These are phyloP conservation scores for Zychaea mexicana DNA, from an alignment of 371 early-diverging fungal genomes.

Conservation along the genomic window DNA sequence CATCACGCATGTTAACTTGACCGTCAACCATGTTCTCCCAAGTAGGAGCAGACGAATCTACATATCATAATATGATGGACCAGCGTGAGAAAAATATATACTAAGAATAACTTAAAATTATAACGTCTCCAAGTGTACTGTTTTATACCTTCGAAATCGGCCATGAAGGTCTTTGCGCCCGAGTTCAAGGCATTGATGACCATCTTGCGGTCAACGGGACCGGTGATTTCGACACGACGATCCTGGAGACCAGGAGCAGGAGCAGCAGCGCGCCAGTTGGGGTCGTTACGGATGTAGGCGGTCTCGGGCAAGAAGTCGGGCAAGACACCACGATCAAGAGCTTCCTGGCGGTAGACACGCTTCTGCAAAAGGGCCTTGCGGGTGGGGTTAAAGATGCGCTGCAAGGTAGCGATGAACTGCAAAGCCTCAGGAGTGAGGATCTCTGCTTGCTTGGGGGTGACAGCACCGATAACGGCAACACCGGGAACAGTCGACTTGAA, in stretches of 20 bases:
- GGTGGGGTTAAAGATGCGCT: conserved; percentile 85
- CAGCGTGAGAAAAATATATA: conserved; percentile 19
- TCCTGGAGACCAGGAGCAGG: conserved; percentile 93
- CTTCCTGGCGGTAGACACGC: conserved; percentile 76
- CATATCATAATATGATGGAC: background rate
- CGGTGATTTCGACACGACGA: conserved; percentile 96
- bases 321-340: conserved; percentile 78
- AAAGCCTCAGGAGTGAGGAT: conserved; percentile 83
- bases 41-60: conserved; percentile 92
- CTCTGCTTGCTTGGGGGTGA: conserved; percentile 58
- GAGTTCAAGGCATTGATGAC: conserved; percentile 97
- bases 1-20: conserved; percentile 91
- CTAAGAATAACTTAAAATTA: background rate
- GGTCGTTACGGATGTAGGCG: conserved; percentile 84
- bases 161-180: conserved; percentile 93
- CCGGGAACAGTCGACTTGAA: conserved; percentile 55
- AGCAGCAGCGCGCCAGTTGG: conserved; percentile 84
- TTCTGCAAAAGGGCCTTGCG: conserved; percentile 79
- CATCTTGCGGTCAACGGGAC: conserved; percentile 98
- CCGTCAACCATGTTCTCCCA: conserved; percentile 88
- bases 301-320: conserved; percentile 95
- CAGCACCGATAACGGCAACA: conserved; percentile 67
- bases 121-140: background rate
- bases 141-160: conserved; percentile 89
- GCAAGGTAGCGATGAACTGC: conserved; percentile 81